These are phyloP conservation scores for Blastobotrys indianensis DNA, from an alignment of 1,139 yeast species.

Conservation along the genomic window DNA sequence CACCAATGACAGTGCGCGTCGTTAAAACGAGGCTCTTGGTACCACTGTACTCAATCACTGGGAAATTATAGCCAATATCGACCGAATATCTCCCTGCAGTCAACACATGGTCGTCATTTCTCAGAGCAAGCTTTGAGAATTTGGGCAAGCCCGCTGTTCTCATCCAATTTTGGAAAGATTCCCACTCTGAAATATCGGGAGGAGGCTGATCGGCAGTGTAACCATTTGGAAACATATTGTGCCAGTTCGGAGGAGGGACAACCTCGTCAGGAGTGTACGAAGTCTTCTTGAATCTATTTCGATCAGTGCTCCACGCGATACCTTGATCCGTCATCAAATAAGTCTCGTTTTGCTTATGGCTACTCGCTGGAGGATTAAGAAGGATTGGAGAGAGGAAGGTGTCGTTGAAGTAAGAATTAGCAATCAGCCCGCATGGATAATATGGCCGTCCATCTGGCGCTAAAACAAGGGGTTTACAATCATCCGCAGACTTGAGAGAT, in stretches of 20 bases:
- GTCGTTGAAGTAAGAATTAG: constrained; percentile 89
- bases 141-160: constrained; percentile 84
- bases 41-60: constrained; percentile 78
- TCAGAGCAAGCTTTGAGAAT: constrained; percentile 72
- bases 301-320: constrained; percentile 84
- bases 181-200: constrained; percentile 76
- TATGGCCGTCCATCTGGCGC: constrained; percentile 46
- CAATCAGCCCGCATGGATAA: constrained; percentile 95
- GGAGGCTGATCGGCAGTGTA: constrained; percentile 68
- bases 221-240: constrained; percentile 76
- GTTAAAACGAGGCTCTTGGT: constrained; percentile 72
- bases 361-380: constrained; percentile 39
- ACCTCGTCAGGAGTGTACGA: constrained; percentile 62
- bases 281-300: constrained; percentile 73
- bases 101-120: constrained; percentile 66
- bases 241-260: constrained; percentile 97
- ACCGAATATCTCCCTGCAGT: constrained; percentile 65
- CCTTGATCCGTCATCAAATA: constrained; percentile 61
- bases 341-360: constrained; percentile 35
- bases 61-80: constrained; percentile 77
- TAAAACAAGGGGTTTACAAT: constrained; percentile 75
- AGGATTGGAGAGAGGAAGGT: constrained; percentile 53
- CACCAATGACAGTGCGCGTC: constrained; percentile 85
- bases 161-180: constrained; percentile 96
- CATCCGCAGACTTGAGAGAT: constrained; percentile 69